Evolutionary conservation across 176 grass and related monocot species (phyloP), one percentile per base, ranked within the genome.

Genomic region (Aegilops bicornis): DNA sequence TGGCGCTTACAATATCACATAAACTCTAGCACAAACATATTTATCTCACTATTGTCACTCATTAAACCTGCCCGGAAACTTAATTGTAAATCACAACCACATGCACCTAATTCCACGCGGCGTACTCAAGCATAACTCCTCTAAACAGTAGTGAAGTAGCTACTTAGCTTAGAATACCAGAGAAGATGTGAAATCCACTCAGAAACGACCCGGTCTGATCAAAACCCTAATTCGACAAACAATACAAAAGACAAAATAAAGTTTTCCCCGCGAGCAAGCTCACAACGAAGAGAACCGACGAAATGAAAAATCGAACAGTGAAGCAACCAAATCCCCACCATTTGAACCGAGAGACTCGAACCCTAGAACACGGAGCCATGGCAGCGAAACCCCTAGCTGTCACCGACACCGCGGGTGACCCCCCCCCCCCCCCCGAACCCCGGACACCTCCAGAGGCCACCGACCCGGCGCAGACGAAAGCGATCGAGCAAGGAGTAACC

Each of bases 401-500:
- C 19, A 74, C 66, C 58, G 3, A 25, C 66, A 23, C 24, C 10
- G 8, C 7, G 3, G 2, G 0, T 36, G 17, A 24, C 40, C 10
- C 40, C 10, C 40, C 2, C 40, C 40, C 40, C 39, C 39, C 14
- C 23, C 19, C 43, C 22, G 60, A 52, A 6, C 43, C 22, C 80
- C 37, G 0, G 1, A 42, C 69, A 20, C 22, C 14, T 20, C 64
- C 29, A 23, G 54, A 82, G 73, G 27, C 19, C 76, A 67, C n/a
- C 40, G 64, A 20, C 10, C 17, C 10, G 13, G 16, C 65, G 30
- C 33, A 82, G 8, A 77, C 20, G 40, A 56, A 10, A 80, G 47
- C 82, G 71, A 86, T 88, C 86, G 71, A 81, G 22, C 35, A 24
- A 60, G 52, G 12, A 52, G 58, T 23, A 61, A 61, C 22, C 17